phyloP scores from a whole-genome alignment of 345 rosid species.

The Populus deltoides region DNA sequence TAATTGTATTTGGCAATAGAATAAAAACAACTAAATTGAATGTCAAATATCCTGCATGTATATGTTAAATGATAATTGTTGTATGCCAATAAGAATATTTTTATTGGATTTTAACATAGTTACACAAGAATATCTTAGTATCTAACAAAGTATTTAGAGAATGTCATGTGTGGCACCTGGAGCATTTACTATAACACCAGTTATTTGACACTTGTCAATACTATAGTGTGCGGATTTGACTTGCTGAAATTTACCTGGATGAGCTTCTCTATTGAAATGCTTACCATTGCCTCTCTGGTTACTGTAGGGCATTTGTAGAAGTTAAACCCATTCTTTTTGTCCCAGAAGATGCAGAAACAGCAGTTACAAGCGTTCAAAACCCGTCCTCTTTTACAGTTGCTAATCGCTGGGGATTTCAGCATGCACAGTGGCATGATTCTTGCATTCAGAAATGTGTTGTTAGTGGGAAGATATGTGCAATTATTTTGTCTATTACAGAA shows the following conservation, averaged over 20 bases:
- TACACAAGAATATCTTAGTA: not conserved
- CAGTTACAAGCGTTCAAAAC: constrained; percentile 26
- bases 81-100: not conserved
- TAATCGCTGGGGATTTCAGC: constrained; percentile 52
- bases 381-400: constrained; percentile 19
- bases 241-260: not conserved
- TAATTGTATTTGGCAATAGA: not conserved
- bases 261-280: constrained; percentile 6
- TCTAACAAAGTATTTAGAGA: not conserved
- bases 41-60: not conserved
- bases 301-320: constrained; percentile 82
- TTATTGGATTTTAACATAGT: not conserved
- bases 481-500: constrained; percentile 54
- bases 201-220: not conserved
- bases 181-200: not conserved
- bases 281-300: constrained; percentile 6
- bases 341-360: constrained; percentile 38
- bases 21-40: not conserved
- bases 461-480: constrained; percentile 55
- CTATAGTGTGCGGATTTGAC: not conserved
- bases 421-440: constrained; percentile 76
- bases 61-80: not conserved
- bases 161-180: not conserved
- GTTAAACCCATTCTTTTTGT: constrained; percentile 78
- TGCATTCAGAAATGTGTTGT: constrained; percentile 71